phyloP scores from a whole-genome alignment of 345 rosid species.

The Rhodamnia argentea region DNA sequence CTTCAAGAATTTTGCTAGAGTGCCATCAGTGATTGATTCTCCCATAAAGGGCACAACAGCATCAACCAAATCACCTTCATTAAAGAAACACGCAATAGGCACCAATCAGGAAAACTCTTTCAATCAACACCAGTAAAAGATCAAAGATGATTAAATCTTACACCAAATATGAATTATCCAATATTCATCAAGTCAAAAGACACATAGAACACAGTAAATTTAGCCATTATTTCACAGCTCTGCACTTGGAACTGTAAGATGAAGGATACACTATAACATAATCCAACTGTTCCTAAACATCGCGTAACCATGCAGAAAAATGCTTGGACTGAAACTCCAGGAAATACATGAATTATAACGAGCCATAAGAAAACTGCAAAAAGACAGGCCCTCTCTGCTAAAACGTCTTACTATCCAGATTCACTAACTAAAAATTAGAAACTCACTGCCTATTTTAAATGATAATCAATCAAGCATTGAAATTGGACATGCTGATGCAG shows the following conservation, averaged over 20 bases:
- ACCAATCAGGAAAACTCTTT: background rate
- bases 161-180: background rate
- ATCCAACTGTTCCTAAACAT: background rate
- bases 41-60: conserved; percentile 87
- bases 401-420: background rate
- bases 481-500: background rate
- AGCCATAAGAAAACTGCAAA: background rate
- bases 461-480: background rate
- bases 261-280: background rate
- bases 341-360: background rate
- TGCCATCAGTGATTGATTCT: conserved; percentile 84
- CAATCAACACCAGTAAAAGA: background rate
- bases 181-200: background rate
- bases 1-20: conserved; percentile 58
- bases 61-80: conserved; percentile 51
- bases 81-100: background rate
- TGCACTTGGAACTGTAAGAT: background rate
- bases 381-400: background rate
- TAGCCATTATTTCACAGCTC: background rate
- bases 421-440: background rate
- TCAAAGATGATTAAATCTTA: background rate
- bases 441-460: background rate
- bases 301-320: background rate
- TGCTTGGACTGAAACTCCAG: background rate
- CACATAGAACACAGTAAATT: background rate